These are phyloP conservation scores for Epichloe amarillans DNA, from an alignment of 2,329 filamentous ascomycete species.

Conservation along the genomic window DNA sequence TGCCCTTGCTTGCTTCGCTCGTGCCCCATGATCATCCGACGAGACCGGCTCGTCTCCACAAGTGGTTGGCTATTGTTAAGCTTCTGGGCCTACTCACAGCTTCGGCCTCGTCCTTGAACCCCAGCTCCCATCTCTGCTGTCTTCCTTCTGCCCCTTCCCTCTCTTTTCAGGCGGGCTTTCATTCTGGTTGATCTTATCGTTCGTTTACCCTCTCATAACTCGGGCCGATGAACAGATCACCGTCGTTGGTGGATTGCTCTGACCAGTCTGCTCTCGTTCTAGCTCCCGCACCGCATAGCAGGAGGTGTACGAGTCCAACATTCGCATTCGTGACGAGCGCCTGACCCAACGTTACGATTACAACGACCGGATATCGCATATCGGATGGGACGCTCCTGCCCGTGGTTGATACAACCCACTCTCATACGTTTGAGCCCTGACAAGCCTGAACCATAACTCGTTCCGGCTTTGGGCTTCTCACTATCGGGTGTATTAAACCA, in stretches of 20 bases:
- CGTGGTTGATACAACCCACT: background rate
- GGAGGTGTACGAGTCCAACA: background rate
- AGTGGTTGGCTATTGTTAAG: constrained; percentile 2
- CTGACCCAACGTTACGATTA: background rate
- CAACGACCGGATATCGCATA: background rate
- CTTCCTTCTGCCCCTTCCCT: background rate
- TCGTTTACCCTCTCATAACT: background rate
- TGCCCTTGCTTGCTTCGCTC: background rate
- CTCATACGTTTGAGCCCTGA: background rate
- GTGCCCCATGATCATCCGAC: constrained; percentile 5
- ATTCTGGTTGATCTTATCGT: background rate
- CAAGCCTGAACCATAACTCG: background rate
- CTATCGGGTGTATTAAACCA: background rate
- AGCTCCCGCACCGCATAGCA: background rate
- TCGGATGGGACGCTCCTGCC: constrained; percentile 1
- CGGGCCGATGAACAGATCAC: background rate
- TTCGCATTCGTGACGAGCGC: background rate
- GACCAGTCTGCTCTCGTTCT: background rate
- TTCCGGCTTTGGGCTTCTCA: background rate
- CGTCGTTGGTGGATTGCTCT: background rate
- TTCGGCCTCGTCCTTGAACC: background rate
- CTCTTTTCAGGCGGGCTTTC: background rate
- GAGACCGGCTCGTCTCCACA: constrained; percentile 5
- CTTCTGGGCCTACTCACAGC: background rate
- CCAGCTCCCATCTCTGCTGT: background rate